A percentile compares a stretch with the other conserved stretches of the same genome.
Evolutionary conservation across 73 alveolate species (phyloP).

Genomic region (Symbiodinium pilosum): DNA sequence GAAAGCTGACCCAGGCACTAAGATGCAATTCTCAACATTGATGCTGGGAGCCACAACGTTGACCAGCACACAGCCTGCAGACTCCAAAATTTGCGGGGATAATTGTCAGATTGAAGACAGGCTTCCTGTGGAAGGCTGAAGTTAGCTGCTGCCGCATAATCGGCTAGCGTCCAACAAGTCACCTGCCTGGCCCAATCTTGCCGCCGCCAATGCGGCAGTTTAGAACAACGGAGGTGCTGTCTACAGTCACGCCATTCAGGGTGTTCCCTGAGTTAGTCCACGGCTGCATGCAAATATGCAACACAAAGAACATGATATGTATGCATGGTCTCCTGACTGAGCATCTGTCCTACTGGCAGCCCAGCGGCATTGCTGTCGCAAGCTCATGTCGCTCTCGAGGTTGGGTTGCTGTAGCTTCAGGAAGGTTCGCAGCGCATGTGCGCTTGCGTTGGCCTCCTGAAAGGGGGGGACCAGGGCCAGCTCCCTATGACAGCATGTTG

Average conservation of each 20-base stretch:
- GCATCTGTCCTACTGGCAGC: neutral
- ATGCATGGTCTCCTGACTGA: neutral
- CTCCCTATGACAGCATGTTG: too few species aligned
- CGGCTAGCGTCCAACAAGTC: too few species aligned
- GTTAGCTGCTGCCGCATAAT: neutral
- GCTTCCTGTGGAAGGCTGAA: neutral
- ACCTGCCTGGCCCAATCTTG: conserved; percentile 57
- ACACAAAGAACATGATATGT: neutral
- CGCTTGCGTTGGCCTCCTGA: conserved; percentile 8
- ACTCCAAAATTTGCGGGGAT: neutral
- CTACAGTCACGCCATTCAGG: conserved; percentile 28
- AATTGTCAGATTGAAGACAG: too few species aligned
- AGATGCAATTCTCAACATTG: conserved; percentile 49
- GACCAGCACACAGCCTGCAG: conserved; percentile 65
- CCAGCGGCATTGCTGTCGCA: conserved; percentile 5
- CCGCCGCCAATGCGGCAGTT: conserved; percentile 78
- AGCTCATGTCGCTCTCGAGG: neutral
- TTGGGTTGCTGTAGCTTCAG: conserved; percentile 1
- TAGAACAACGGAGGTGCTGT: conserved; percentile 64
- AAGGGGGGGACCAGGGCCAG: too few species aligned
- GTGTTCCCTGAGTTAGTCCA: conserved; percentile 42
- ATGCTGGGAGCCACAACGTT: conserved; percentile 71
- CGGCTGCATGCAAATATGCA: neutral
- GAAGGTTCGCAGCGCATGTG: neutral
- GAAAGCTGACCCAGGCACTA: neutral